Percentiles rank a stretch among this genome's conserved stretches.
phyloP scores from a whole-genome alignment of 192 early-diverging fungal species.

The Paraglomus brasilianum region DNA sequence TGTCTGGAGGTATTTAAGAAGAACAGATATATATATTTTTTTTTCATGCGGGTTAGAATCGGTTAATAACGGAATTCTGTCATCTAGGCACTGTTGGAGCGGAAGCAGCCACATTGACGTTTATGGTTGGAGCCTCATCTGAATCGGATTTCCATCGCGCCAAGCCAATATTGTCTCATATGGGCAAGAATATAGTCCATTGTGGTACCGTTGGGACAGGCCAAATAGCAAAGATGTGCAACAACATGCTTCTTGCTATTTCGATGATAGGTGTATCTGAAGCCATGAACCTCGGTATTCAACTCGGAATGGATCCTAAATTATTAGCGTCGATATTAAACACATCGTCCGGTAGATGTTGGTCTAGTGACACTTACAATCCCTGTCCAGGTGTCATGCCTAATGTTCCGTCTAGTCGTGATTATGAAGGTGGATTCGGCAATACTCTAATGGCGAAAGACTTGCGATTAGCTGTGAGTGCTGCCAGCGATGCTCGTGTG shows the following conservation, averaged over 20 bases:
- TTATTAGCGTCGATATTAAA: slow-evolving; percentile 86
- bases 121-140: slow-evolving; percentile 87
- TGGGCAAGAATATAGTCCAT: slow-evolving; percentile 90
- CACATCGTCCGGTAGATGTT: slow-evolving; percentile 86
- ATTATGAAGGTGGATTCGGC: slow-evolving; percentile 90
- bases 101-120: slow-evolving; percentile 85
- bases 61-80: not conserved
- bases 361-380: slow-evolving; percentile 91
- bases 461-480: slow-evolving; percentile 81
- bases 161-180: slow-evolving; percentile 59
- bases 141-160: slow-evolving; percentile 59
- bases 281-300: slow-evolving; percentile 87
- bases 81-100: slow-evolving; percentile 76
- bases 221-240: slow-evolving; percentile 94
- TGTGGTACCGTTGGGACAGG: slow-evolving; percentile 84
- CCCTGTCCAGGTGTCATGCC: slow-evolving; percentile 82
- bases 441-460: slow-evolving; percentile 92
- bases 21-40: not conserved
- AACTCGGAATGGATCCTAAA: slow-evolving; percentile 84
- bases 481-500: slow-evolving; percentile 70
- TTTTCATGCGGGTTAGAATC: not conserved
- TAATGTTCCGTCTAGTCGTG: slow-evolving; percentile 72
- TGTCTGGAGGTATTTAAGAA: slow-evolving; percentile 76
- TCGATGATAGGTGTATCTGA: slow-evolving; percentile 92
- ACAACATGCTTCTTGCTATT: slow-evolving; percentile 95